These are phyloP conservation scores for Cladosporium sp. DNA, from an alignment of 2,329 filamentous ascomycete genomes.

Conservation along the genomic window DNA sequence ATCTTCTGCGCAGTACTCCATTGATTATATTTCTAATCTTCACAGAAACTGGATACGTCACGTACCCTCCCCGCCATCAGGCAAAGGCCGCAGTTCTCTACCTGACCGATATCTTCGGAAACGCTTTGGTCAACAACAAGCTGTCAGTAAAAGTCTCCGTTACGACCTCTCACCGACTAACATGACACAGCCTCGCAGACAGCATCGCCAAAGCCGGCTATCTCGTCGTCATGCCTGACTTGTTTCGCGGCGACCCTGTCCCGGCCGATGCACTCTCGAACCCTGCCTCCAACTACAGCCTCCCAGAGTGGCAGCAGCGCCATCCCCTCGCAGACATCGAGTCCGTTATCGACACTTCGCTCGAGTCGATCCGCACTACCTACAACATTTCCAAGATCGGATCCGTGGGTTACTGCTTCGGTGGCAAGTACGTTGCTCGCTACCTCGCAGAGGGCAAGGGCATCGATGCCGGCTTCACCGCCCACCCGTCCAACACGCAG, in stretches of 20 bases:
- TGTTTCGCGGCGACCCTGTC: conserved; percentile 38
- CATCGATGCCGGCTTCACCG: conserved; percentile 65
- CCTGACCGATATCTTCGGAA: conserved; percentile 39
- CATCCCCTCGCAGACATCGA: conserved; percentile 48
- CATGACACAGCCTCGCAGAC: conserved; percentile 34
- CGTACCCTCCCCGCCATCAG: conserved; percentile 23
- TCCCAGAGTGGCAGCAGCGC: conserved; percentile 46
- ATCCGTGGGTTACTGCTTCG: conserved; percentile 73
- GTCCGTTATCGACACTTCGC: conserved; percentile 46
- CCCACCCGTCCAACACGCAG: conserved; percentile 69
- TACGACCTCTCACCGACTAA: not conserved
- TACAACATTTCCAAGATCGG: conserved; percentile 58
- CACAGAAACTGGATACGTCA: conserved; percentile 27
- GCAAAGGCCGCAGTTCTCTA: conserved; percentile 33
- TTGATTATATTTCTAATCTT: not conserved
- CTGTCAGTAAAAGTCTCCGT: conserved; percentile 25
- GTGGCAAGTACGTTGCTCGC: conserved; percentile 71
- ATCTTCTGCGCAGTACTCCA: not conserved
- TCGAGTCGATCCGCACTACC: conserved; percentile 53
- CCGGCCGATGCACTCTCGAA: conserved; percentile 29
- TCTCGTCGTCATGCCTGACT: conserved; percentile 37
- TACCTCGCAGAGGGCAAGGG: conserved; percentile 55
- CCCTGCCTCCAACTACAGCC: conserved; percentile 41
- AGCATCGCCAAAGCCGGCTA: conserved; percentile 36
- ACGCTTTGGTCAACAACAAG: conserved; percentile 35